Evolutionary conservation across 2,329 filamentous ascomycete genomes (phyloP).

Genomic region (Tolypocladium album): DNA sequence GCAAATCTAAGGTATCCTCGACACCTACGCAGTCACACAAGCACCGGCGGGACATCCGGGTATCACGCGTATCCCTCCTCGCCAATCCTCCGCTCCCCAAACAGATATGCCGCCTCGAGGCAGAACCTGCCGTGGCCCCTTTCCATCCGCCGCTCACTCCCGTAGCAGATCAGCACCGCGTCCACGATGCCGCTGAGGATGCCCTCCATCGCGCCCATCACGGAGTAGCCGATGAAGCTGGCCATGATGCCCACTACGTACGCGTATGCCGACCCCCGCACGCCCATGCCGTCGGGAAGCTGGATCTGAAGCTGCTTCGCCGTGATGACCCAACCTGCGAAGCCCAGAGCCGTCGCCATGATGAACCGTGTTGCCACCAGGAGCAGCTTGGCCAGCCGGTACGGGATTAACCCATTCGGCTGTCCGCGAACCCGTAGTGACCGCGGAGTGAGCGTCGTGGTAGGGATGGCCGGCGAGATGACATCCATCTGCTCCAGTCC

Average conservation of each 20-base stretch:
- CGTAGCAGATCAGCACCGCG: constrained; percentile 86
- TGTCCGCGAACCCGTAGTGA: constrained; percentile 33
- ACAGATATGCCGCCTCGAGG: constrained; percentile 80
- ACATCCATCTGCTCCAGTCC: constrained; percentile 76
- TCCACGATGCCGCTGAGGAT: constrained; percentile 81
- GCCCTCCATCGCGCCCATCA: constrained; percentile 83
- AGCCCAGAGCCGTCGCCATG: constrained; percentile 81
- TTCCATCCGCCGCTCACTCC: constrained; percentile 67
- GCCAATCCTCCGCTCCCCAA: constrained; percentile 50
- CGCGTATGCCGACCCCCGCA: constrained; percentile 79
- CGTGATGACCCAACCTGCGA: constrained; percentile 93
- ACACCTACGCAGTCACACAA: neutral
- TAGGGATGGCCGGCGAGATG: constrained; percentile 60
- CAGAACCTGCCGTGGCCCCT: constrained; percentile 69
- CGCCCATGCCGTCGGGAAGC: constrained; percentile 38
- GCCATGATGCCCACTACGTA: constrained; percentile 91
- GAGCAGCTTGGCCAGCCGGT: constrained; percentile 81
- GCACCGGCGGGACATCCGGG: neutral
- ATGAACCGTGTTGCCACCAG: constrained; percentile 85
- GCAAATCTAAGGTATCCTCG: neutral
- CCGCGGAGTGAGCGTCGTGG: constrained; percentile 56
- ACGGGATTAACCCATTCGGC: constrained; percentile 59
- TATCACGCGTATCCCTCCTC: constrained; percentile 7
- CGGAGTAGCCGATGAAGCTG: constrained; percentile 88
- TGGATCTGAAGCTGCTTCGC: constrained; percentile 64